Conservation (phyloP, 768 basidiomycete genomes). For the Lactarius indigo region DNA sequence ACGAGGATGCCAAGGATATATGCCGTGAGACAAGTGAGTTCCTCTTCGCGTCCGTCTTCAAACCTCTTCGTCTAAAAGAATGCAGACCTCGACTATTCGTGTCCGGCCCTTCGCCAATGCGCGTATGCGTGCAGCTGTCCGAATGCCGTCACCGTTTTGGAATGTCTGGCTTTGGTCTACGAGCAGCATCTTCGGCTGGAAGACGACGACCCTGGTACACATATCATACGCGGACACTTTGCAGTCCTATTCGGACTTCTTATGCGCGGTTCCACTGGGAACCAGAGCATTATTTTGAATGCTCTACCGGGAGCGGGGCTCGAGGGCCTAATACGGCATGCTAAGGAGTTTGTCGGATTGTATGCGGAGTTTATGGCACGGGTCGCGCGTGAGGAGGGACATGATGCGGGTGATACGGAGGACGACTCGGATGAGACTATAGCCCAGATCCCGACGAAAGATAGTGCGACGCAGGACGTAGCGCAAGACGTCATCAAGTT, state of each 20-base stretch:
- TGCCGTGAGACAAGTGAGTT: slow-evolving; percentile 50
- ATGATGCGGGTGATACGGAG: slow-evolving; percentile 17
- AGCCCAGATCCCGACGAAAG: slow-evolving; percentile 3
- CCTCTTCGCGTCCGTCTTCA: slow-evolving; percentile 12
- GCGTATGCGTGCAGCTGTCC: slow-evolving; percentile 52
- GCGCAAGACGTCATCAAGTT: slow-evolving; percentile 47
- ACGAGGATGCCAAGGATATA: slow-evolving; percentile 44
- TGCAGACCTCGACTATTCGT: slow-evolving; percentile 50
- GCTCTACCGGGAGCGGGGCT: slow-evolving; percentile 37
- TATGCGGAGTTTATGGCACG: slow-evolving; percentile 37
- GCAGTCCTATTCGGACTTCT: slow-evolving; percentile 67
- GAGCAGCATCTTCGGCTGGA: slow-evolving; percentile 35
- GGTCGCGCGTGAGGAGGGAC: slow-evolving; percentile 26
- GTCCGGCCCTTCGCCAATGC: slow-evolving; percentile 50
- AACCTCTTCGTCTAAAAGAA: background rate
- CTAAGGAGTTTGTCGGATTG: slow-evolving; percentile 41
- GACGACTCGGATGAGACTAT: slow-evolving; percentile 17
- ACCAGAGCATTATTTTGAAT: slow-evolving; percentile 34
- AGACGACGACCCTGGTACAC: slow-evolving; percentile 30
- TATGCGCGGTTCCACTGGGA: slow-evolving; percentile 34
- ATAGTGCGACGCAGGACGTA: slow-evolving; percentile 31
- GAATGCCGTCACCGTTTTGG: slow-evolving; percentile 42
- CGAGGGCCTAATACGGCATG: slow-evolving; percentile 34
- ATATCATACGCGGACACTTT: slow-evolving; percentile 68
- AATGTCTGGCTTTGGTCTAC: slow-evolving; percentile 52